These are phyloP conservation scores for Globisporangium takayamanum DNA, from an alignment of 352 stramenopile species.

Conservation along the genomic window DNA sequence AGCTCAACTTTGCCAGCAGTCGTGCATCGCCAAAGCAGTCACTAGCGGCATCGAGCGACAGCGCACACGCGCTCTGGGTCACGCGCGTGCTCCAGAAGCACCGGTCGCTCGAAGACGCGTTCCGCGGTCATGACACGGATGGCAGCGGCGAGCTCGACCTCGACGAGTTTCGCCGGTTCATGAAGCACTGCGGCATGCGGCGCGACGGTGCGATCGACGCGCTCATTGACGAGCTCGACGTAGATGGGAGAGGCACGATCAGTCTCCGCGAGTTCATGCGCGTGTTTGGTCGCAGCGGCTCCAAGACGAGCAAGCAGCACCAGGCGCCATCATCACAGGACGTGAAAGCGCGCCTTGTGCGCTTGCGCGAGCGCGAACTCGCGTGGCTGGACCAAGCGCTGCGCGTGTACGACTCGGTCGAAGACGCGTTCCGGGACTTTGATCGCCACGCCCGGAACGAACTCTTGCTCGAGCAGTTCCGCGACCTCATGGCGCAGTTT, in stretches of 20 bases:
- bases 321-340: constrained; percentile 9
- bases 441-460: constrained; percentile 26
- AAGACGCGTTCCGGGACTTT: constrained; percentile 37
- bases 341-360: constrained; percentile 15
- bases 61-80: constrained; percentile 13
- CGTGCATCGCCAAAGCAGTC: neutral
- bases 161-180: constrained; percentile 43
- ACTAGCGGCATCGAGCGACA: neutral
- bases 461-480: constrained; percentile 41
- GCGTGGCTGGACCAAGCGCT: constrained; percentile 43
- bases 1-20: constrained; percentile 13
- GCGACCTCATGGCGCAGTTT: constrained; percentile 16
- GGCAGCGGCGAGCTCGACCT: constrained; percentile 36
- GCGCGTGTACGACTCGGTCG: constrained; percentile 29
- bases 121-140: constrained; percentile 30
- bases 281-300: constrained; percentile 19
- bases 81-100: constrained; percentile 27
- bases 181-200: constrained; percentile 44
- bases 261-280: constrained; percentile 36
- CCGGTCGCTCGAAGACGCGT: constrained; percentile 28
- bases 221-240: constrained; percentile 34
- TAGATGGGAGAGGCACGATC: constrained; percentile 30
- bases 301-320: constrained; percentile 7
- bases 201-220: constrained; percentile 27
- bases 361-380: constrained; percentile 43